These are phyloP conservation scores for Rusavskia elegans DNA, from an alignment of 495 filamentous ascomycete species.

Conservation along the genomic window DNA sequence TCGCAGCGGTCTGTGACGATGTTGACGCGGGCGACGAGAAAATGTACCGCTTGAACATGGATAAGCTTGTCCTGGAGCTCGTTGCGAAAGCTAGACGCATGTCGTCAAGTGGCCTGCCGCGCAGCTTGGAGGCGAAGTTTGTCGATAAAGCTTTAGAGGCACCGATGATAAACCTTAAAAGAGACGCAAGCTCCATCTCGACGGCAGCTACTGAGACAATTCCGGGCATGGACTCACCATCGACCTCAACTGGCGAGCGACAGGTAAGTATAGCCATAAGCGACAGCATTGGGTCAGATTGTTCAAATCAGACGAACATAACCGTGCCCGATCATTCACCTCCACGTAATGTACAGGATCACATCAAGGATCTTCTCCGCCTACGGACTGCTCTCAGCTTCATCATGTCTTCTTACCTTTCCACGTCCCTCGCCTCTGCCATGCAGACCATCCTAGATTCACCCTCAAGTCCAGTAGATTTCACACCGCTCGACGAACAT, in stretches of 20 bases:
- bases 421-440: constrained; percentile 29
- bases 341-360: constrained; percentile 20
- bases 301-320: constrained; percentile 18
- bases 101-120: constrained; percentile 46
- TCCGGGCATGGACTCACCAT: constrained; percentile 20
- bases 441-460: constrained; percentile 34
- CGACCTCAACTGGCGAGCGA: constrained; percentile 17
- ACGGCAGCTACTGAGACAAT: constrained; percentile 11
- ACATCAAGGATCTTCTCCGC: constrained; percentile 46
- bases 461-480: constrained; percentile 39
- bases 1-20: constrained; percentile 55
- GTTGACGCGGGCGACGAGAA: constrained; percentile 68
- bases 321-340: constrained; percentile 16
- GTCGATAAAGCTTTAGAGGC: constrained; percentile 57
- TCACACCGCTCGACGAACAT: constrained; percentile 50
- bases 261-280: constrained; percentile 26
- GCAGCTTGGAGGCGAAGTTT: constrained; percentile 75
- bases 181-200: constrained; percentile 21
- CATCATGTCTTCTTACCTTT: constrained; percentile 56
- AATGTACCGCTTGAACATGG: constrained; percentile 61
- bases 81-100: constrained; percentile 57
- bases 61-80: constrained; percentile 52
- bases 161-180: constrained; percentile 49
- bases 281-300: constrained; percentile 17
- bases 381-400: constrained; percentile 63